Evolutionary conservation across 2,329 filamentous ascomycete species (phyloP).

Genomic region (Alternaria arborescens): DNA sequence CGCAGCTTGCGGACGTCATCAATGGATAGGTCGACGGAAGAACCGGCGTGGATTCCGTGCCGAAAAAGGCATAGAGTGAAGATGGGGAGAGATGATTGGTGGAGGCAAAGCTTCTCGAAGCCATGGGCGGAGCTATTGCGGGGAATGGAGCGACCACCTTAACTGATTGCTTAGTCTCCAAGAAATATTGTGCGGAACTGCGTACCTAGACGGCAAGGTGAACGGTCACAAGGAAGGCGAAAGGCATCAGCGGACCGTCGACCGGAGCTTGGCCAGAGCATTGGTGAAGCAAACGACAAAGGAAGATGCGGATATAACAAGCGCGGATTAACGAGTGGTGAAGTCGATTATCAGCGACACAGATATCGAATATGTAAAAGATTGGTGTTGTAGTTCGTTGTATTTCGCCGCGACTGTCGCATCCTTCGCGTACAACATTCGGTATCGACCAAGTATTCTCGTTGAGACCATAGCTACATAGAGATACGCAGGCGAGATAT

Average conservation of each 20-base stretch:
- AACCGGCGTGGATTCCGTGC: slow-evolving; percentile 33
- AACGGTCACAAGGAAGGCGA: not conserved
- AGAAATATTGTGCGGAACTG: not conserved
- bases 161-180: slow-evolving; percentile 1
- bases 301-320: not conserved
- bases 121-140: slow-evolving; percentile 20
- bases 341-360: not conserved
- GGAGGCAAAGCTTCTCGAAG: slow-evolving; percentile 35
- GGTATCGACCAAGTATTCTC: not conserved
- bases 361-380: not conserved
- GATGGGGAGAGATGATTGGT: slow-evolving; percentile 32
- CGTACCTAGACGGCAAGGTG: not conserved
- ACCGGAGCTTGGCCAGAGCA: slow-evolving; percentile 5
- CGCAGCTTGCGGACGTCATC: slow-evolving; percentile 26
- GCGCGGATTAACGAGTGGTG: not conserved
- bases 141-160: slow-evolving; percentile 20
- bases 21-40: slow-evolving; percentile 31
- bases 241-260: slow-evolving; percentile 11
- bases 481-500: not conserved
- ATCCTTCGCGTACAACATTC: not conserved
- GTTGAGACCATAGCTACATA: not conserved
- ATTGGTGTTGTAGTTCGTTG: not conserved
- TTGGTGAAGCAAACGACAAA: not conserved
- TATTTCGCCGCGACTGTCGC: not conserved
- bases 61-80: slow-evolving; percentile 22